Evolutionary conservation across 306 rosid species (phyloP), one percentile per base, ranked within the genome.

Genomic region (Medicago ruthenica): DNA sequence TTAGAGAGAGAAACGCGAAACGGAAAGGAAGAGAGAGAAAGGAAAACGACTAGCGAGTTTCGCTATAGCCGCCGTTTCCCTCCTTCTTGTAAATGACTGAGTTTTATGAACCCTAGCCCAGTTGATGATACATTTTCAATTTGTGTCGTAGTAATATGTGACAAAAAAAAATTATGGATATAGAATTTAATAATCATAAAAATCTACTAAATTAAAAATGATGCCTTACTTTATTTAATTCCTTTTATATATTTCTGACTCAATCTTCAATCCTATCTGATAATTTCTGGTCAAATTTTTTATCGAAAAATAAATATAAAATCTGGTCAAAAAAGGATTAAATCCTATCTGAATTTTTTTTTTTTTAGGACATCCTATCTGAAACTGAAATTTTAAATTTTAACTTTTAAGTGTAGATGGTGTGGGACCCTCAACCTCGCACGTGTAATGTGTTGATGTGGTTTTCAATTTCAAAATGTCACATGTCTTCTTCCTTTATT

Each of bases 51-150:
- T 34, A 34, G 37, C 79, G 17, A 63, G 50, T 17, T 15, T 27
- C 41, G 63, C 37, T 34, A 4, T 67, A 77, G 83, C 44, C 84
- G 85, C 81, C 88, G 85, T 80, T 87, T 85, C 79, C 85, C 80
- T 34, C 37, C 37, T 34, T 85, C 83, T 81, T 4, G 67, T 14
- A 6, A 50, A 13, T 31, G 65, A 71, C 69, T 76, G 76, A 69
- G 84, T 70, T 66, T 51, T 51, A 51, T 42, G 59, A 76, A 69
- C 81, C 81, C 83, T 71, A 79, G 31, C 73, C 73, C 64, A 45
- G 54, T 50, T 58, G 50, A 42, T 58, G 50, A 42, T 55, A 31
- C 70, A 21, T 40, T 13, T 80, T 80, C 37, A 2, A n/a, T 14
- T 7, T 51, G 6, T 31, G 6, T n/a, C n/a, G n/a, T n/a, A n/a